A percentile compares a stretch with the other conserved stretches of the same genome.
phyloP scores from a whole-genome alignment of 495 filamentous ascomycete genomes.

The Lindgomyces ingoldianus region DNA sequence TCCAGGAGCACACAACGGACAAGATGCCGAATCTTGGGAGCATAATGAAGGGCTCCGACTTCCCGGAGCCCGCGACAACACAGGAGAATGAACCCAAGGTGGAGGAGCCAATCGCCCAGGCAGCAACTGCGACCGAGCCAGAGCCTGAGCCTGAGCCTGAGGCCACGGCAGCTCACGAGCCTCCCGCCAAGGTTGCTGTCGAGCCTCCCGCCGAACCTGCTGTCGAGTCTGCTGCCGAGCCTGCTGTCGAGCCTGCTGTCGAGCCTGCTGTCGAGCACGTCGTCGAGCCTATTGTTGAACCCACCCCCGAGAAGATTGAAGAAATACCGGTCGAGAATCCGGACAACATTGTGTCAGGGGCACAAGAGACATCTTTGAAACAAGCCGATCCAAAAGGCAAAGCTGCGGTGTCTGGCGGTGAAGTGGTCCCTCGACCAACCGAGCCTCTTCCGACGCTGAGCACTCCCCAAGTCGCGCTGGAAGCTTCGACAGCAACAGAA shows the following conservation, averaged over 20 bases:
- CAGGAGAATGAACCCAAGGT: conserved; percentile 3
- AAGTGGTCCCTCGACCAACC: conserved; percentile 38
- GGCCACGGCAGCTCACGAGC: background rate
- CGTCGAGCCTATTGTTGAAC: background rate
- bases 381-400: conserved; percentile 45
- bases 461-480: background rate
- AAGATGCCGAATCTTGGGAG: conserved; percentile 35
- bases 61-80: conserved; percentile 28
- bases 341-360: conserved; percentile 47
- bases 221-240: background rate
- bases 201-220: background rate
- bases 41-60: conserved; percentile 39
- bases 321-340: conserved; percentile 41
- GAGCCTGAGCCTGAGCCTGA: background rate
- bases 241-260: background rate
- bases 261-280: too few relatives aligned
- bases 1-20: conserved; percentile 9
- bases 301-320: too few relatives aligned
- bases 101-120: conserved; percentile 3
- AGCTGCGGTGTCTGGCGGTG: conserved; percentile 43
- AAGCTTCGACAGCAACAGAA: background rate
- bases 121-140: background rate
- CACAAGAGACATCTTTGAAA: conserved; percentile 43
- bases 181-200: too few relatives aligned
- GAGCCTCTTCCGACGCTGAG: background rate